Evolutionary conservation across 2,329 filamentous ascomycete genomes (phyloP), one percentile per base, ranked within the genome.

Genomic region (Bipolaris zeicola): DNA sequence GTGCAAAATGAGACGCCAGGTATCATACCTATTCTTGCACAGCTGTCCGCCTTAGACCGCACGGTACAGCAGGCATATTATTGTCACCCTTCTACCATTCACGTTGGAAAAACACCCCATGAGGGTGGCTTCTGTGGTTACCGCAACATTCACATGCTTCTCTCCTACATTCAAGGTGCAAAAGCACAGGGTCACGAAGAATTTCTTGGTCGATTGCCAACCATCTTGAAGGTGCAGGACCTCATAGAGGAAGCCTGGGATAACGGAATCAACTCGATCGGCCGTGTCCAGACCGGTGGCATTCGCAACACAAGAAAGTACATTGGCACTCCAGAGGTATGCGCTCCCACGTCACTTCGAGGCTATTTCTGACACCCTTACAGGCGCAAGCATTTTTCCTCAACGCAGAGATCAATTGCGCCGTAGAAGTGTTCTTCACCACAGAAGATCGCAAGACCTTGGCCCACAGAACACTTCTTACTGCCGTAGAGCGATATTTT

Each of bases 91-190:
- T 81, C 82, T 45, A 89, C 92, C 0, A 82, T 87, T 46, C 93
- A 97, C 69, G 83, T 98, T 24, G 91, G 90, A 49, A 96, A 96
- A 69, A 81, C 72, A 0, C 71, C 96, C 50, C 84, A 83, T n/a
- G 93, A 96, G 78, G 92, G 92, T 20, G 90, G 92, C 5, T 98
- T 98, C 73, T 98, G 94, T 72, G 94, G 94, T 3, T 98, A 97
- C 73, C 85, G 94, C 38, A 98, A 96, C 70, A 96, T 96, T 31
- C 95, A 98, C 73, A 96, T 96, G 87, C 77, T 97, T 64, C 80
- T 89, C 13, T 94, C 92, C 0, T 93, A 91, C 72, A 85, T 97
- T 18, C 85, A 88, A 56, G 84, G 83, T 7, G 78, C 85, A 1
- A 74, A 79, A 37, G 80, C 80, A 11, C 76, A 80, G 11, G 90